Percentiles rank a stretch among this genome's conserved stretches.
Evolutionary conservation across 495 filamentous ascomycete species (phyloP).

Genomic region (Penicillium waksmanii): DNA sequence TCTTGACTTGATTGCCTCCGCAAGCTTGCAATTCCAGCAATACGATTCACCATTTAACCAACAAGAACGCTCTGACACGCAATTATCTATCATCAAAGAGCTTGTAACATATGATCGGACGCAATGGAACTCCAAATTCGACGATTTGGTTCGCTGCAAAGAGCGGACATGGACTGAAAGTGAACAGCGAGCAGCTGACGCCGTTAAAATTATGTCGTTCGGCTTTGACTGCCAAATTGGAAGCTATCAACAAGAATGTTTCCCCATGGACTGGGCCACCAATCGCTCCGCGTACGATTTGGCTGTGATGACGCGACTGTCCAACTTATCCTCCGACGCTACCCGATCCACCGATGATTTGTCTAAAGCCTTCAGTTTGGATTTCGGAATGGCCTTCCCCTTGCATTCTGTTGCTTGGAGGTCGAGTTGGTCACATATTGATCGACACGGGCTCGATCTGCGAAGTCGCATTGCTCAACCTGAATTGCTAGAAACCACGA

Average conservation of each 20-base stretch:
- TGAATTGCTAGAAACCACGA: slow-evolving; percentile 14
- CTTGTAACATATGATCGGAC: not conserved
- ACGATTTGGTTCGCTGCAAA: slow-evolving; percentile 18
- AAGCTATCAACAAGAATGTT: slow-evolving; percentile 5
- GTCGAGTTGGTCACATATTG: slow-evolving; percentile 21
- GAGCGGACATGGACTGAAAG: slow-evolving; percentile 14
- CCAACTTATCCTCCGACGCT: slow-evolving; percentile 12
- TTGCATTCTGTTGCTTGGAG: slow-evolving; percentile 27
- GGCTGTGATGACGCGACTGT: slow-evolving; percentile 10
- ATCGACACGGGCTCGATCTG: slow-evolving; percentile 21
- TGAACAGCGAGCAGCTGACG: slow-evolving; percentile 15
- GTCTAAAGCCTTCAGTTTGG: slow-evolving; percentile 16
- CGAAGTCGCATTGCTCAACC: slow-evolving; percentile 14
- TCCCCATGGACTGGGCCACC: slow-evolving; percentile 21
- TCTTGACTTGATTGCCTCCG: slow-evolving; percentile 21
- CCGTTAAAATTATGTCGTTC: slow-evolving; percentile 17
- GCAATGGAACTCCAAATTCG: slow-evolving; percentile 23
- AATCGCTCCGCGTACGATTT: slow-evolving; percentile 13
- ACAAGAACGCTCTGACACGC: not conserved
- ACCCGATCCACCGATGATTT: slow-evolving; percentile 15
- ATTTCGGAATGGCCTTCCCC: slow-evolving; percentile 23
- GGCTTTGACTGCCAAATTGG: slow-evolving; percentile 10
- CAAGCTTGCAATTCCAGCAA: slow-evolving; percentile 6
- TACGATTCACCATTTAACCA: not conserved
- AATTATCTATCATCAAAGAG: not conserved